A percentile compares a stretch with the other conserved stretches of the same genome.
Evolutionary conservation across 208 protist species (phyloP).

Genomic region (Zelonia costaricensis): DNA sequence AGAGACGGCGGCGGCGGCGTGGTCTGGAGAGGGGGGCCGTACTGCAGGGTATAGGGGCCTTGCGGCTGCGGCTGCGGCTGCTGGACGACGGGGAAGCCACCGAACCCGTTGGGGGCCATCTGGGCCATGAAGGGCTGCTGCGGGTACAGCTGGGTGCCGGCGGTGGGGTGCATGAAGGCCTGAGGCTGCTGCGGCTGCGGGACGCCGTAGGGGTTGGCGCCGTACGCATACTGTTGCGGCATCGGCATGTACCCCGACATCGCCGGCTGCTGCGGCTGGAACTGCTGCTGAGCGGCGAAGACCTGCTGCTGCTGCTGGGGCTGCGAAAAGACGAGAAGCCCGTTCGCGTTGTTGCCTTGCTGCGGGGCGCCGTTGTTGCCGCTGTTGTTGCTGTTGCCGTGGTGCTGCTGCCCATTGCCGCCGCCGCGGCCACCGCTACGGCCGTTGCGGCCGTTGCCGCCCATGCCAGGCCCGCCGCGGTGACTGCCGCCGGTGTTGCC

Average conservation of each 20-base stretch:
- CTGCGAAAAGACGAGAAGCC: conserved; percentile 11
- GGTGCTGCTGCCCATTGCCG: conserved; percentile 8
- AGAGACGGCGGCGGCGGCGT: conserved; percentile 2
- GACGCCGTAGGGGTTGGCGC: conserved; percentile 5
- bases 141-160: not conserved
- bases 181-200: conserved; percentile 13
- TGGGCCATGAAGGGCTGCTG: conserved; percentile 20
- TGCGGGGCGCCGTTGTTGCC: conserved; percentile 5
- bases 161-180: conserved; percentile 3
- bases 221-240: conserved; percentile 10
- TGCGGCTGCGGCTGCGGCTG: conserved; percentile 10
- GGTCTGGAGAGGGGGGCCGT: conserved; percentile 10
- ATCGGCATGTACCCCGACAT: conserved; percentile 13
- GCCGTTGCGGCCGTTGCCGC: conserved; percentile 4
- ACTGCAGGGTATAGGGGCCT: conserved; percentile 8
- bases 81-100: not conserved
- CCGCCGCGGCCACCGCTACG: conserved; percentile 7
- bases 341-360: conserved; percentile 18
- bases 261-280: not conserved
- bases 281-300: not conserved
- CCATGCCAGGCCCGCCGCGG: too few relatives aligned
- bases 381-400: conserved; percentile 24
- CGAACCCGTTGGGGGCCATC: conserved; percentile 8
- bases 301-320: conserved; percentile 19
- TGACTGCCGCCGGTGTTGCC: too few relatives aligned